Percentiles rank a stretch among this genome's conserved stretches.
phyloP scores from a whole-genome alignment of 495 filamentous ascomycete genomes.

The Podospora bellae-mahoneyi region DNA sequence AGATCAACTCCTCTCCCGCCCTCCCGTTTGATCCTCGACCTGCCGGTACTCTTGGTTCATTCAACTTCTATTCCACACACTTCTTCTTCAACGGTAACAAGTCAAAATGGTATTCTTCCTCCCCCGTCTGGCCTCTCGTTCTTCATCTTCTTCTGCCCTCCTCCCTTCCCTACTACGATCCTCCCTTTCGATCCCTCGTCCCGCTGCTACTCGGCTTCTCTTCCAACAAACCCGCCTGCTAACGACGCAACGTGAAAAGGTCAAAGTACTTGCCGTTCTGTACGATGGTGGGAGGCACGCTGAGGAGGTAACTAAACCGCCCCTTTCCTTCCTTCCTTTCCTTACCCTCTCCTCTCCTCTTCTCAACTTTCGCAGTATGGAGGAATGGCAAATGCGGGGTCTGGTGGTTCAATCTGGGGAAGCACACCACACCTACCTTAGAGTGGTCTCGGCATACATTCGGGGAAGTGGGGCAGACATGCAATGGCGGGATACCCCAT shows the following conservation, averaged over 20 bases:
- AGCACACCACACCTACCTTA: no score
- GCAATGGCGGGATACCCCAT: background rate
- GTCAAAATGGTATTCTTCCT: slow-evolving; percentile 53
- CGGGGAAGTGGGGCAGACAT: slow-evolving; percentile 18
- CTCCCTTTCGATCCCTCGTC: slow-evolving; percentile 9
- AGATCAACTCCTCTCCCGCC: background rate
- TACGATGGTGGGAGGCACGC: slow-evolving; percentile 55
- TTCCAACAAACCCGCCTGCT: slow-evolving; percentile 39
- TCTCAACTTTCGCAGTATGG: background rate
- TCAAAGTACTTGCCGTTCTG: slow-evolving; percentile 55
- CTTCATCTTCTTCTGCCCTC: background rate
- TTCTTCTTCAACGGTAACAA: slow-evolving; percentile 11
- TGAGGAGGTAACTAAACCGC: slow-evolving; percentile 39
- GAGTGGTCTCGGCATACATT: slow-evolving; percentile 1
- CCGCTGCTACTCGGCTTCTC: background rate
- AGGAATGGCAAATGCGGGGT: slow-evolving; percentile 17
- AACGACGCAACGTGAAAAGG: slow-evolving; percentile 50
- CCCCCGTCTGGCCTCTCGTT: slow-evolving; percentile 26
- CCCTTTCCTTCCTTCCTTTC: slow-evolving; percentile 11
- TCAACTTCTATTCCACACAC: background rate
- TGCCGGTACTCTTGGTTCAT: background rate
- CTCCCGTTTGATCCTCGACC: background rate
- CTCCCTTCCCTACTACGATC: slow-evolving; percentile 23
- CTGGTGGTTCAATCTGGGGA: background rate
- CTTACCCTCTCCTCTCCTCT: background rate